Percentiles rank a stretch among this genome's conserved stretches.
phyloP scores from a whole-genome alignment of 2,329 filamentous ascomycete genomes.

The Scleromitrula shiraiana region DNA sequence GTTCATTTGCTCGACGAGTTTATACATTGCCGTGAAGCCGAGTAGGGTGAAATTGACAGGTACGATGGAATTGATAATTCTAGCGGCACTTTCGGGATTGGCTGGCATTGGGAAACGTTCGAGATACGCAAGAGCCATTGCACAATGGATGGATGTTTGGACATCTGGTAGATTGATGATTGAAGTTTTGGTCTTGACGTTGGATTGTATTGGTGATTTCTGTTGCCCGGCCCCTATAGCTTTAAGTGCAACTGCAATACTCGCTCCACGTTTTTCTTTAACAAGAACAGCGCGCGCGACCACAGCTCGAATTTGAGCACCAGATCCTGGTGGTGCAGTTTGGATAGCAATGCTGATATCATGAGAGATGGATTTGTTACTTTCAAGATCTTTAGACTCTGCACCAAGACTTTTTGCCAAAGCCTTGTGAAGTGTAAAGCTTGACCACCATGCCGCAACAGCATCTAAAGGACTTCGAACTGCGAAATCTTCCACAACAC shows the following conservation, averaged over 20 bases:
- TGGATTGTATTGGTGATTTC: conserved; percentile 26
- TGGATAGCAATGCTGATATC: conserved; percentile 62
- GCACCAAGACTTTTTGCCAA: conserved; percentile 55
- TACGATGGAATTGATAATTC: conserved; percentile 42
- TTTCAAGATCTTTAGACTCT: conserved; percentile 38
- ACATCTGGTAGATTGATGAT: conserved; percentile 43
- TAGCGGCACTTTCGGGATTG: conserved; percentile 37
- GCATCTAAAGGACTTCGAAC: conserved; percentile 84
- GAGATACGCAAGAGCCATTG: conserved; percentile 53
- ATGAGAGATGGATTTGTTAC: conserved; percentile 34
- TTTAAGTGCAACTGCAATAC: conserved; percentile 49
- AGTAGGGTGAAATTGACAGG: conserved; percentile 40
- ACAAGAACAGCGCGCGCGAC: conserved; percentile 51
- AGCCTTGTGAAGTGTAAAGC: conserved; percentile 59
- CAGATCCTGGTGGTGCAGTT: conserved; percentile 70
- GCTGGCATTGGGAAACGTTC: conserved; percentile 36
- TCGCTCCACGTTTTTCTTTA: conserved; percentile 44
- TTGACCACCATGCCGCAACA: conserved; percentile 86
- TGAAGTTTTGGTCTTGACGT: conserved; percentile 40
- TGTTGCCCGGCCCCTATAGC: conserved; percentile 38
- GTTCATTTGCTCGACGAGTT: conserved; percentile 47
- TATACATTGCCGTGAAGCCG: conserved; percentile 51
- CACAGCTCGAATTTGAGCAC: conserved; percentile 54
- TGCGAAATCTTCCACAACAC: conserved; percentile 75
- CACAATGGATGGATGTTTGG: conserved; percentile 49